Conservation (phyloP, 768 basidiomycete genomes). For the Rhodosporidiobolus sp. region DNA sequence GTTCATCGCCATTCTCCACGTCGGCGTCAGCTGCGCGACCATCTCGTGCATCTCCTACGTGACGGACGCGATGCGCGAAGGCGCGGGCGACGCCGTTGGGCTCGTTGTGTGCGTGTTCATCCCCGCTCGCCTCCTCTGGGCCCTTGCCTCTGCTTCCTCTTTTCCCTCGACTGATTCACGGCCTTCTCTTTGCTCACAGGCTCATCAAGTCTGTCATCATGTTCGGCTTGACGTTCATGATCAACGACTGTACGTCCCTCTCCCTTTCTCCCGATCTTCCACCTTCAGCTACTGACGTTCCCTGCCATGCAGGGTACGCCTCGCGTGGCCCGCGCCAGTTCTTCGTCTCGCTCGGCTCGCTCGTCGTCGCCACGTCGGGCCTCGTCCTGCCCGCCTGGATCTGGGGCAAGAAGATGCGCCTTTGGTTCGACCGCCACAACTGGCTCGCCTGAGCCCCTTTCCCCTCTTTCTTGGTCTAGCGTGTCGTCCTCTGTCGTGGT, state of each 20-base stretch:
- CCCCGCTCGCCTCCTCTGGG: no score
- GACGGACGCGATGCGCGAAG: neutral
- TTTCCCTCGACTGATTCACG: neutral
- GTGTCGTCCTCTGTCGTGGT: no score
- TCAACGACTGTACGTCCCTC: slow-evolving; percentile 1
- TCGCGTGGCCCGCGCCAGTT: neutral
- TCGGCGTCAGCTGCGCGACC: slow-evolving; percentile 1
- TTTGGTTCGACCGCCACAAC: neutral
- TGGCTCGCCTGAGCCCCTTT: neutral
- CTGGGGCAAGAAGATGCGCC: neutral
- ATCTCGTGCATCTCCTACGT: slow-evolving; percentile 17
- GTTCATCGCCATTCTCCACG: slow-evolving; percentile 13
- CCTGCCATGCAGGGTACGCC: neutral
- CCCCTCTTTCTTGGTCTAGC: no score
- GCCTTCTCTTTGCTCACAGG: neutral
- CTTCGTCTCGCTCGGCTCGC: slow-evolving; percentile 6
- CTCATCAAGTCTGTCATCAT: slow-evolving; percentile 2
- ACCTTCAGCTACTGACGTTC: no score
- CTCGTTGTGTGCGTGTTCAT: slow-evolving; percentile 1
- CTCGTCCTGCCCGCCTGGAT: neutral
- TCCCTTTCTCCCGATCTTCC: no score
- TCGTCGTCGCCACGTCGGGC: neutral
- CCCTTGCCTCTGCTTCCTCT: neutral
- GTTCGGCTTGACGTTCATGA: slow-evolving; percentile 1
- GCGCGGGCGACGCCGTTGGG: neutral